Conservation (phyloP, 1,284 basidiomycete genomes). For the Singerocomus inundabilis region DNA sequence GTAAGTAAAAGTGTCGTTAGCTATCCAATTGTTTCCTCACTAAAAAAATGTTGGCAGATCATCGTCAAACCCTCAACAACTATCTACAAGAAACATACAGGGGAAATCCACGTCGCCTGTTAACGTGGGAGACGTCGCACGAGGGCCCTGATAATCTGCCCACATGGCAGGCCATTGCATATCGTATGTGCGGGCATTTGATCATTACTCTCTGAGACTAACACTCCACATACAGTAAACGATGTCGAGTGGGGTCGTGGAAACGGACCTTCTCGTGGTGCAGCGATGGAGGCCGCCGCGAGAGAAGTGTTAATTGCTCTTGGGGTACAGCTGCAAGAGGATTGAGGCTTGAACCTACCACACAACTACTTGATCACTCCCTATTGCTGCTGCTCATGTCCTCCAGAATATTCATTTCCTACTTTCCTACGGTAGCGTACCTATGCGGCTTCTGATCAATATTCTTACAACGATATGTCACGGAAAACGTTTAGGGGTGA, state of each 20-base stretch:
- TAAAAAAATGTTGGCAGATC: slow-evolving; percentile 8
- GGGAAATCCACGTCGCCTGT: slow-evolving; percentile 10
- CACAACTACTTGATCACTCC: not conserved
- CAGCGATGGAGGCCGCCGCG: slow-evolving; percentile 29
- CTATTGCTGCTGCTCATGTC: not conserved
- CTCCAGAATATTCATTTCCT: not conserved
- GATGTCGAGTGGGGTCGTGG: slow-evolving; percentile 31
- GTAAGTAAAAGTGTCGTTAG: slow-evolving; percentile 13
- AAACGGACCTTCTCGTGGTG: slow-evolving; percentile 16
- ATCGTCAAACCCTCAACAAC: slow-evolving; percentile 28
- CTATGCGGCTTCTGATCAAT: not conserved
- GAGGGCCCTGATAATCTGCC: slow-evolving; percentile 26
- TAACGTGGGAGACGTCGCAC: slow-evolving; percentile 23
- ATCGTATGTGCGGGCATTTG: slow-evolving; percentile 17
- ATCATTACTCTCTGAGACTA: not conserved
- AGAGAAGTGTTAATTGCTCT: slow-evolving; percentile 20
- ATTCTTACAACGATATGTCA: not conserved
- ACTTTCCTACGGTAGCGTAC: not conserved
- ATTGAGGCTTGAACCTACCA: slow-evolving; percentile 1
- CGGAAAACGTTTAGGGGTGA: slow-evolving; percentile 17
- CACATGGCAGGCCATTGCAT: slow-evolving; percentile 28
- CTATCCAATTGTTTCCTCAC: slow-evolving; percentile 5
- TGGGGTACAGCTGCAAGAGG: not conserved
- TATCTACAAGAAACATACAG: slow-evolving; percentile 21
- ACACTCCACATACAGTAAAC: slow-evolving; percentile 21